phyloP scores from a whole-genome alignment of 805 yeast species.

The Tetrapisispora pingtungensis region DNA sequence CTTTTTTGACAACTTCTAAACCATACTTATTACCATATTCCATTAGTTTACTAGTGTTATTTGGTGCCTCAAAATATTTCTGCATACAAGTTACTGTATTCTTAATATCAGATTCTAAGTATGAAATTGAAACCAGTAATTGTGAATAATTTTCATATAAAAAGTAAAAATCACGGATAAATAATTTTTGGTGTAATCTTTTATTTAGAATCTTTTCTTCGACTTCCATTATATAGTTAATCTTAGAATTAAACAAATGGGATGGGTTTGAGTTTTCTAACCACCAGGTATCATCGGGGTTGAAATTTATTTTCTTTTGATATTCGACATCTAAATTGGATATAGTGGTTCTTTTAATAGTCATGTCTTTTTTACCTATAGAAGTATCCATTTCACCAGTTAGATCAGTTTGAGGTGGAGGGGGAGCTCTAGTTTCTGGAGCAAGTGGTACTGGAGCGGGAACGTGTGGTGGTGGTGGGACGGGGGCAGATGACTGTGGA shows the following conservation, averaged over 20 bases:
- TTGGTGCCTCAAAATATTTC: slow-evolving; percentile 31
- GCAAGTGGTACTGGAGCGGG: neutral
- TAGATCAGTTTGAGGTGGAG: slow-evolving; percentile 12
- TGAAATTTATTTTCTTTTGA: slow-evolving; percentile 1
- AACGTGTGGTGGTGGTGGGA: slow-evolving; percentile 1
- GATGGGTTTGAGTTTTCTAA: neutral
- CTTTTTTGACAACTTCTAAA: slow-evolving; percentile 36
- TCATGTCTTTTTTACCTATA: neutral
- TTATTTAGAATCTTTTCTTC: slow-evolving; percentile 48
- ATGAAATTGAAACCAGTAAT: slow-evolving; percentile 47
- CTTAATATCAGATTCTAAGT: slow-evolving; percentile 44
- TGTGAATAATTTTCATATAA: slow-evolving; percentile 67
- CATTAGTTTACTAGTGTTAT: slow-evolving; percentile 28
- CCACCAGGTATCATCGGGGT: slow-evolving; percentile 4
- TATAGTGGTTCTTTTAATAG: neutral
- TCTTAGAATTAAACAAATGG: neutral
- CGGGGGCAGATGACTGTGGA: neutral
- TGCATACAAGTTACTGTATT: slow-evolving; percentile 31
- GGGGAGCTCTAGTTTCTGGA: slow-evolving; percentile 5
- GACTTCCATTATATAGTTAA: slow-evolving; percentile 34
- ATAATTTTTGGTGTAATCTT: slow-evolving; percentile 41
- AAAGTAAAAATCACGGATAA: slow-evolving; percentile 57
- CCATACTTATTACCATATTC: slow-evolving; percentile 45
- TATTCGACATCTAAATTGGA: neutral
- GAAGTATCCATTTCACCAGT: neutral